A percentile compares a stretch with the other conserved stretches of the same genome.
Evolutionary conservation across 257 asterid species (phyloP).

Genomic region (Catharanthus roseus): DNA sequence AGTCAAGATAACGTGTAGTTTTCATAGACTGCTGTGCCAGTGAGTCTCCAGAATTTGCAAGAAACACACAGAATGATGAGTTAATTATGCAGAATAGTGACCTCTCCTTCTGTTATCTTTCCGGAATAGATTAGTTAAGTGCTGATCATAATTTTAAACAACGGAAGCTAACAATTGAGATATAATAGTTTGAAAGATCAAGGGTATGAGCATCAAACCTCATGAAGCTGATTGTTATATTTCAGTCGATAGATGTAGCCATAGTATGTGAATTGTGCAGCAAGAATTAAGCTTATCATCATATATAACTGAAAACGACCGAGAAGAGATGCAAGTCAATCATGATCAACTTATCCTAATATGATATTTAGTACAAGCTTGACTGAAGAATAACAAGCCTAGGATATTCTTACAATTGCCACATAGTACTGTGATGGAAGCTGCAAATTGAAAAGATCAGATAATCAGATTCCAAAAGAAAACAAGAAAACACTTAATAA

Average conservation of each 20-base stretch:
- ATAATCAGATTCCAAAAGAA: neutral
- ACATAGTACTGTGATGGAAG: conserved; percentile 65
- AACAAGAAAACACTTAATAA: neutral
- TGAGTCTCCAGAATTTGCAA: neutral
- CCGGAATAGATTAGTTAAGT: neutral
- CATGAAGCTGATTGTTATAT: conserved; percentile 30
- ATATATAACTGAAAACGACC: conserved; percentile 42
- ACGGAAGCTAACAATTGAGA: neutral
- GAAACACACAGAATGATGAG: neutral
- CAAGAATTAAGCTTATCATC: conserved; percentile 41
- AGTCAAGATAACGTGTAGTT: no score
- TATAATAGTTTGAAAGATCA: neutral
- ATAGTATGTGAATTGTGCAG: conserved; percentile 50
- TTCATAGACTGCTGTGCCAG: neutral
- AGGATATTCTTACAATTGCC: conserved; percentile 51
- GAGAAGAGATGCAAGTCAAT: conserved; percentile 7
- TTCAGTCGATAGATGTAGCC: conserved; percentile 42
- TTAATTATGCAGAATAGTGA: neutral
- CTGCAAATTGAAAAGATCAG: conserved; percentile 40
- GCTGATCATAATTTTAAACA: neutral
- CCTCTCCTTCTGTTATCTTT: neutral
- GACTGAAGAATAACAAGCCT: neutral
- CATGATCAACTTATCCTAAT: conserved; percentile 5
- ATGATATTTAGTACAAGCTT: conserved; percentile 8
- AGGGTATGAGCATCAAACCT: conserved; percentile 36